Conservation (phyloP, 2,329 filamentous ascomycete genomes). For the Fusarium graminum region DNA sequence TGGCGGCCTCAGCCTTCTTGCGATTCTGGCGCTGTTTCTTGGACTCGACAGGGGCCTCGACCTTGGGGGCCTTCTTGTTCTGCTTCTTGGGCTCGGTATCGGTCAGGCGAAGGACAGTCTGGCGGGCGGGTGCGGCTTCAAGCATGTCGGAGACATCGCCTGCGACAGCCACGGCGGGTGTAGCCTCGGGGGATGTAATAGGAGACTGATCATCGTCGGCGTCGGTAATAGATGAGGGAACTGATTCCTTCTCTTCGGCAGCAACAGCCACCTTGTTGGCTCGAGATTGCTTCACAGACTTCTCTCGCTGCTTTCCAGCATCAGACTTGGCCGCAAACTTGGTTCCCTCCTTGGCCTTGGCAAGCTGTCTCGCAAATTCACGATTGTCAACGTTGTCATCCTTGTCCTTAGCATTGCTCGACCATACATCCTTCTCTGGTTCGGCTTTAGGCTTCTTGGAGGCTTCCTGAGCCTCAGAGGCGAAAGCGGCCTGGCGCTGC, state of each 20-base stretch:
- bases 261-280: conserved; percentile 65
- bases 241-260: conserved; percentile 60
- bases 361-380: conserved; percentile 82
- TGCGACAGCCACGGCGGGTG: conserved; percentile 67
- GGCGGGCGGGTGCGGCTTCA: conserved; percentile 75
- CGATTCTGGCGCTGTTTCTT: conserved; percentile 98
- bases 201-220: conserved; percentile 85
- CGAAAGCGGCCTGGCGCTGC: conserved; percentile 60
- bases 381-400: conserved; percentile 74
- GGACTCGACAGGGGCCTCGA: conserved; percentile 77
- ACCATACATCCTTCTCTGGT: conserved; percentile 48
- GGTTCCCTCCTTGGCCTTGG: conserved; percentile 77
- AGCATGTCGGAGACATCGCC: conserved; percentile 93
- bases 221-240: conserved; percentile 76
- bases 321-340: conserved; percentile 67
- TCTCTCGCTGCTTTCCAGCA: conserved; percentile 73
- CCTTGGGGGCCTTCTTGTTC: conserved; percentile 72
- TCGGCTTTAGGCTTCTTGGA: conserved; percentile 56
- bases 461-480: conserved; percentile 54
- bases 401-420: conserved; percentile 50
- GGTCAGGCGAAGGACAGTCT: conserved; percentile 83
- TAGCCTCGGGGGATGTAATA: conserved; percentile 72
- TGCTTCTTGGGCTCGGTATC: conserved; percentile 72
- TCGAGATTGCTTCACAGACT: conserved; percentile 77
- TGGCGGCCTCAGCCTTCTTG: conserved; percentile 86